A percentile compares a stretch with the other conserved stretches of the same genome.
phyloP scores from a whole-genome alignment of 768 basidiomycete genomes.

The Symmetrospora coprosmae region DNA sequence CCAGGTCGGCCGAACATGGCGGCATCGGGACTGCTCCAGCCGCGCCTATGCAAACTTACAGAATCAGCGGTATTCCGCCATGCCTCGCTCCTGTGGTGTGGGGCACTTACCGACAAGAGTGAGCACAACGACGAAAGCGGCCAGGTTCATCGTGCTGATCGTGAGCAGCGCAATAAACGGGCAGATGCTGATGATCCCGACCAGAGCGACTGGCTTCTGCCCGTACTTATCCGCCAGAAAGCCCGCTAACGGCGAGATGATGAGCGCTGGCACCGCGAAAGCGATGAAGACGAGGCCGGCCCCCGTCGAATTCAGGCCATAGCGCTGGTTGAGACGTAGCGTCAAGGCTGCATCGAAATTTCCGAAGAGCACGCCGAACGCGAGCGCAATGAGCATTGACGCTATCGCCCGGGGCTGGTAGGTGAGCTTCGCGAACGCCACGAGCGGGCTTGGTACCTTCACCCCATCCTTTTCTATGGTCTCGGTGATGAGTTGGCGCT shows the following conservation, averaged over 20 bases:
- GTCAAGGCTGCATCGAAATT: slow-evolving; percentile 4
- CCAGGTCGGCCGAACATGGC: background rate
- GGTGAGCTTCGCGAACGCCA: background rate
- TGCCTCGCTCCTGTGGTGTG: background rate
- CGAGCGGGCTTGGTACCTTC: background rate
- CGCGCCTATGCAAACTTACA: no score
- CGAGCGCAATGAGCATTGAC: slow-evolving; percentile 9
- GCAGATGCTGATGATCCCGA: background rate
- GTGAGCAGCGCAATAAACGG: slow-evolving; percentile 1
- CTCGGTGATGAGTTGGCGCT: no score
- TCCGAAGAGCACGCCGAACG: slow-evolving; percentile 5
- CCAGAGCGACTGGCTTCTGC: background rate
- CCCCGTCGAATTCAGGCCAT: slow-evolving; percentile 8
- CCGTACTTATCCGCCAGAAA: slow-evolving; percentile 8
- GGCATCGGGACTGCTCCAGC: background rate
- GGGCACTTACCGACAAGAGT: background rate
- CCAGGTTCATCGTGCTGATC: background rate
- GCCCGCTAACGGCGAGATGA: background rate
- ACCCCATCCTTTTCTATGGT: background rate
- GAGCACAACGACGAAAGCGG: background rate
- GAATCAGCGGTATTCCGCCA: background rate
- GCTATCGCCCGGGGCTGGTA: slow-evolving; percentile 3
- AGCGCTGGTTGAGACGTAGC: slow-evolving; percentile 8
- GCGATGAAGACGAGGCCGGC: slow-evolving; percentile 19
- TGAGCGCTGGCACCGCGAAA: slow-evolving; percentile 2